These are phyloP conservation scores for Calvatia gigantea DNA, from an alignment of 768 basidiomycete genomes.

Conservation along the genomic window DNA sequence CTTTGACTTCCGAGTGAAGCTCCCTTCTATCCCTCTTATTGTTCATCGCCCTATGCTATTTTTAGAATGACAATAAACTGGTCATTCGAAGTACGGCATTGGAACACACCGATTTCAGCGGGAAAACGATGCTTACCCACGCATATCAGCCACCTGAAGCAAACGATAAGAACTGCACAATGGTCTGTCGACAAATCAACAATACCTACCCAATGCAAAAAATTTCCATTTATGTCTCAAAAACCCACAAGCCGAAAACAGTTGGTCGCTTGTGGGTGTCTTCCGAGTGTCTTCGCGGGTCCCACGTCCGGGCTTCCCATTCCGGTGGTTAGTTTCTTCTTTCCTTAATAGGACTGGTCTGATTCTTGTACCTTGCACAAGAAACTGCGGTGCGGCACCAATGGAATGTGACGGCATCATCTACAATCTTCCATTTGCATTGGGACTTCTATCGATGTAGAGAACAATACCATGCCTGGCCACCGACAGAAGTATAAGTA, in stretches of 20 bases:
- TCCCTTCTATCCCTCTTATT: not conserved
- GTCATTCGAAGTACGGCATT: not conserved
- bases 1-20: not conserved
- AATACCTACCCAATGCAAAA: not conserved
- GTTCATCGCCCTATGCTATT: not conserved
- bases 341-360: not conserved
- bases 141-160: not conserved
- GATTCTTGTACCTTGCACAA: not conserved
- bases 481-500: not conserved
- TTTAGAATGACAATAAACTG: not conserved
- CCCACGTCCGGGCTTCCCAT: not conserved
- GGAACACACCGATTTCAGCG: not conserved
- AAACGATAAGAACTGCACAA: not conserved
- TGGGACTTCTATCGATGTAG: not conserved
- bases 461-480: not conserved
- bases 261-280: constrained; percentile 1
- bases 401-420: not conserved
- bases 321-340: not conserved
- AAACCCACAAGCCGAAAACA: not conserved
- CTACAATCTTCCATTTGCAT: not conserved
- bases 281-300: not conserved
- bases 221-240: not conserved
- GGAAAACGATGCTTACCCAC: not conserved
- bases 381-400: not conserved
- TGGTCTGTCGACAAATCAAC: not conserved